These are phyloP conservation scores for Metarhizium brunneum DNA, from an alignment of 2,329 filamentous ascomycete species.

Conservation along the genomic window DNA sequence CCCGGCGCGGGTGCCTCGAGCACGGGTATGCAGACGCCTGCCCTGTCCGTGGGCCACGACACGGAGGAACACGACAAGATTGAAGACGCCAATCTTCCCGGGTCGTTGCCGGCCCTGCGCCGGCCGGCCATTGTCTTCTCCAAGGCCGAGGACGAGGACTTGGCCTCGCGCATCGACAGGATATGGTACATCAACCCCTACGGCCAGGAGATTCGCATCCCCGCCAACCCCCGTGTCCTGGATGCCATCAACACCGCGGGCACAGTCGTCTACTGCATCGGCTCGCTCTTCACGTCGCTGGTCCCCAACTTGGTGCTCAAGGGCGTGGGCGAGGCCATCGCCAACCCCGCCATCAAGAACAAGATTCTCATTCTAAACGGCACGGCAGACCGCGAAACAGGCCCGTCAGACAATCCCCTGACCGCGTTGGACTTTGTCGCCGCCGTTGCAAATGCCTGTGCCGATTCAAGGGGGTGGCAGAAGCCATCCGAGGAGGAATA, in stretches of 20 bases:
- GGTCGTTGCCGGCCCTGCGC: constrained; percentile 70
- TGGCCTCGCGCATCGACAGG: constrained; percentile 67
- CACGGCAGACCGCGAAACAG: constrained; percentile 77
- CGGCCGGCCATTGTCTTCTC: constrained; percentile 75
- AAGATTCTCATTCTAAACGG: constrained; percentile 85
- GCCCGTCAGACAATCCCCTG: constrained; percentile 55
- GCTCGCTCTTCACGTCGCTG: constrained; percentile 85
- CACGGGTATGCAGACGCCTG: constrained; percentile 18
- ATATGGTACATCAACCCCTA: constrained; percentile 99
- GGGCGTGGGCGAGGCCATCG: constrained; percentile 57
- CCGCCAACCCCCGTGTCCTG: constrained; percentile 73
- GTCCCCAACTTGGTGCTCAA: constrained; percentile 70
- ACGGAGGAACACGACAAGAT: constrained; percentile 51
- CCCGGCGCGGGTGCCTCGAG: constrained; percentile 15
- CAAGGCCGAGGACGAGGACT: constrained; percentile 65
- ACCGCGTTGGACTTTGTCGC: constrained; percentile 73
- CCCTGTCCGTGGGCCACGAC: constrained; percentile 30
- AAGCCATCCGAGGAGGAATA: constrained; percentile 37
- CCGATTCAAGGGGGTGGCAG: constrained; percentile 50
- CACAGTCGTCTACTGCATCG: constrained; percentile 82
- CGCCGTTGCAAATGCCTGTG: constrained; percentile 67
- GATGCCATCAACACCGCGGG: constrained; percentile 54
- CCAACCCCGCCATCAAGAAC: constrained; percentile 37
- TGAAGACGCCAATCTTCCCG: constrained; percentile 74
- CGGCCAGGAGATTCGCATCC: constrained; percentile 85